These are phyloP conservation scores for Kwoniella dejecticola DNA, from an alignment of 768 basidiomycete species.

Conservation along the genomic window DNA sequence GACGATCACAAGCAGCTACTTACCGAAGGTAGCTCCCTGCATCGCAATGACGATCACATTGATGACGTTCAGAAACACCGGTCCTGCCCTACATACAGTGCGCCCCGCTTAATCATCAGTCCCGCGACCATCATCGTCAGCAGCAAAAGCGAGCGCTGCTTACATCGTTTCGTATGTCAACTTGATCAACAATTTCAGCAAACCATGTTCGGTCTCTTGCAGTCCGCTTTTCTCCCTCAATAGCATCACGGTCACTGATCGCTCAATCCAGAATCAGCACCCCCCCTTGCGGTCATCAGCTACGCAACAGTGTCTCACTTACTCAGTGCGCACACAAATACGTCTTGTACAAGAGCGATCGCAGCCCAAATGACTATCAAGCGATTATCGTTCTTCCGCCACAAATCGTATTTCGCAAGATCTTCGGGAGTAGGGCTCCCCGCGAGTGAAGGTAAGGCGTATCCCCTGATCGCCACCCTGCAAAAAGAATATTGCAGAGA, in stretches of 20 bases:
- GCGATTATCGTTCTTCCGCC: conserved; percentile 16
- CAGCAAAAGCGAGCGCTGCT: not conserved
- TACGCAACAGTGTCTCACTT: not conserved
- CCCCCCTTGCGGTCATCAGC: too few relatives aligned
- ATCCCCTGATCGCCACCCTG: conserved; percentile 24
- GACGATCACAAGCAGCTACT: conserved; percentile 3
- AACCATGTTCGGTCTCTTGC: conserved; percentile 5
- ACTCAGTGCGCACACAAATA: conserved; percentile 16
- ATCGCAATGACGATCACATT: conserved; percentile 14
- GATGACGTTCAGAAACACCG: conserved; percentile 13
- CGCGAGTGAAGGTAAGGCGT: conserved; percentile 18
- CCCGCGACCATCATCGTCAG: not conserved
- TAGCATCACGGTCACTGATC: conserved; percentile 19
- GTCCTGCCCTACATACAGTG: conserved; percentile 10
- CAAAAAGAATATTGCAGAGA: not conserved
- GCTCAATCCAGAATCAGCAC: not conserved
- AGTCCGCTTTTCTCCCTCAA: conserved; percentile 13
- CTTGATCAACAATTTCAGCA: conserved; percentile 10
- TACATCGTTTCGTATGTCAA: conserved; percentile 23
- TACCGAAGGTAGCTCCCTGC: conserved; percentile 25
- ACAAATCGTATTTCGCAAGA: conserved; percentile 10
- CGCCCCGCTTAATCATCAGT: too few relatives aligned
- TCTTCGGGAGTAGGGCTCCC: not conserved
- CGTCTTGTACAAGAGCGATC: conserved; percentile 15
- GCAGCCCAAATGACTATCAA: conserved; percentile 19